Base-by-base conservation (phyloP, 306 rosid genomes). In the Oxytropis ochrocephala region DNA sequence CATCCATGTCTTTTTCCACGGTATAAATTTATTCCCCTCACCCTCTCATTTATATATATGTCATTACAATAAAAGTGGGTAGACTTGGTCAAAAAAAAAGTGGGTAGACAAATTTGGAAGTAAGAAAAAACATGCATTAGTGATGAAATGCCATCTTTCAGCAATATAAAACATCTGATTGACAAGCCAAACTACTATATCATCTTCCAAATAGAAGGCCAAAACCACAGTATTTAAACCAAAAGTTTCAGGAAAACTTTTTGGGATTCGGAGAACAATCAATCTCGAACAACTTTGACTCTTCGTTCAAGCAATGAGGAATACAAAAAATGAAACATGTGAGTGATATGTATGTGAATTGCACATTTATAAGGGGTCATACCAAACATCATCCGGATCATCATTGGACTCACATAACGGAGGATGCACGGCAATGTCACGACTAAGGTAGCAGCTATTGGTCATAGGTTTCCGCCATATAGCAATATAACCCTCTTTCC, bases 371-470 rank as follows among this genome's bases (percentile, higher is more conserved):
- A 42, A 38, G 16, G 50, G 54, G 62, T 57, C 80, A 68, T 86
- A 90, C 98, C 98, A 86, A 77, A 92, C 96, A 67, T 84, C 80
- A 69, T 92, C 96, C 41, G 90, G 91, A 57, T 92, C 92, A 76
- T 92, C 95, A 67, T 78, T 74, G 50, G 85, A 65, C 52, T 83
- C 89, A 75, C 96, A 92, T 53, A 89, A 42, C n/a, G 85, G 87
- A 72, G 98, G 96, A 73, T 73, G 79, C 72, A 77, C 75, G 51
- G 58, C 81, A 19, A 65, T n/a, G 24, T 77, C 83, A 13, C 88
- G 91, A 79, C 79, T 81, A 49, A 79, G 84, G 81, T 92, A 92
- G 84, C 96, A 92, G 85, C 78, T 83, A 68, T 88, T 92, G 79
- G 82, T 81, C 76, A 82, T 33, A 62, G 98, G 96, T 80, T 92